Evolutionary conservation across 2,329 filamentous ascomycete genomes (phyloP).

Genomic region (Apiospora arundinis): DNA sequence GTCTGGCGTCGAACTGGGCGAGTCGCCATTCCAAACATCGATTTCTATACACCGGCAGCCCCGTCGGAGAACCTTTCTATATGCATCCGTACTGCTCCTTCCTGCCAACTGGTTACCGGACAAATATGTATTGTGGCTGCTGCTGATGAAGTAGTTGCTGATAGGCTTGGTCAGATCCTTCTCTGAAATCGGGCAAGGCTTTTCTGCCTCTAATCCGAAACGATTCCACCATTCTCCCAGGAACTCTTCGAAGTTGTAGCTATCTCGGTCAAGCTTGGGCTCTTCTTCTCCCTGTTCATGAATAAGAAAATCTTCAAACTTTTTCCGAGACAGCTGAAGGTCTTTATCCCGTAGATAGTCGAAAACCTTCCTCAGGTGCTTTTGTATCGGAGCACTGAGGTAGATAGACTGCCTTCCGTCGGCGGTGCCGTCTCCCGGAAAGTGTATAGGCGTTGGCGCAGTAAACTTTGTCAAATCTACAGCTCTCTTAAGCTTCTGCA

Average conservation of each 20-base stretch:
- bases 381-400: slow-evolving; percentile 56
- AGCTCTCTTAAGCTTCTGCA: slow-evolving; percentile 40
- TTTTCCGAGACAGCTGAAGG: slow-evolving; percentile 42
- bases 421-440: slow-evolving; percentile 31
- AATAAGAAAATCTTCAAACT: slow-evolving; percentile 57
- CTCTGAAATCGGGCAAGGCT: slow-evolving; percentile 47
- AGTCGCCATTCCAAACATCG: slow-evolving; percentile 86
- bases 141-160: slow-evolving; percentile 92
- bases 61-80: slow-evolving; percentile 72
- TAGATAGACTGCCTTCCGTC: slow-evolving; percentile 42
- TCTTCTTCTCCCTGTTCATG: slow-evolving; percentile 53
- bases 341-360: slow-evolving; percentile 48
- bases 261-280: slow-evolving; percentile 44
- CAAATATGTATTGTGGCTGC: slow-evolving; percentile 93
- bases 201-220: slow-evolving; percentile 52
- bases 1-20: slow-evolving; percentile 40
- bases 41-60: slow-evolving; percentile 93
- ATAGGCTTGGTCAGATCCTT: slow-evolving; percentile 72
- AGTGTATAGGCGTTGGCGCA: slow-evolving; percentile 38
- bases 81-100: slow-evolving; percentile 77
- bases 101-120: slow-evolving; percentile 86
- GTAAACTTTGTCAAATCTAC: slow-evolving; percentile 39
- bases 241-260: slow-evolving; percentile 56
- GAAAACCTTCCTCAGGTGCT: slow-evolving; percentile 56
- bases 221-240: slow-evolving; percentile 53